Evolutionary conservation across 129 eudicot genomes (phyloP).

Genomic region (Arctium lappa): DNA sequence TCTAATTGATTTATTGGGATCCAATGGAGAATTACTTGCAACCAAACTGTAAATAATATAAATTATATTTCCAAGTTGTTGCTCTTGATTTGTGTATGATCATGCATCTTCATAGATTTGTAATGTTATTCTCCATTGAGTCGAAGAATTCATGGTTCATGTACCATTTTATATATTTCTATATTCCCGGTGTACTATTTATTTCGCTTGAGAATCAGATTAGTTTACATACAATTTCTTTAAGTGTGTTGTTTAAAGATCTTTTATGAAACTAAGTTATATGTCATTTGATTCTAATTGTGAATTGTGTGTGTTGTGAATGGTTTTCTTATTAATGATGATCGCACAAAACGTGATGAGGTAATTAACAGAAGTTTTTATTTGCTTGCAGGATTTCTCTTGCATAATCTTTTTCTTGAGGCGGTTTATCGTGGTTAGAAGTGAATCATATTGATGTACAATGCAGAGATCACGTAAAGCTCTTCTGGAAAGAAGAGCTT

Average conservation of each 20-base stretch:
- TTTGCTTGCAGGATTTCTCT: constrained; percentile 29
- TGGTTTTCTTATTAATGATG: background rate
- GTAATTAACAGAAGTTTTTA: background rate
- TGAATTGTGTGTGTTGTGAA: background rate
- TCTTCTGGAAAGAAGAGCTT: constrained; percentile 90
- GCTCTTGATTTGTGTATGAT: constrained; percentile 10
- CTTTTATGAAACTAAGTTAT: background rate
- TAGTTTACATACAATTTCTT: background rate
- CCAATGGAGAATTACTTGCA: constrained; percentile 26
- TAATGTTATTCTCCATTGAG: background rate
- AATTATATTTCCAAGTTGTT: background rate
- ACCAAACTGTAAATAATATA: constrained; percentile 17
- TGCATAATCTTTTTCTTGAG: constrained; percentile 11
- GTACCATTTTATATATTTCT: constrained; percentile 11
- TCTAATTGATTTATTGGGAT: constrained; percentile 16
- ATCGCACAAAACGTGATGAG: background rate
- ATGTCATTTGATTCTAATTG: background rate
- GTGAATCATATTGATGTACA: constrained; percentile 69
- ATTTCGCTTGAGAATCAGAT: constrained; percentile 8
- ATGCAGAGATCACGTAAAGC: constrained; percentile 97
- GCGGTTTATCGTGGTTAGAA: constrained; percentile 10
- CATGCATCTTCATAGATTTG: background rate
- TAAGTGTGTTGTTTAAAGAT: background rate
- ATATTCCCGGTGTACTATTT: background rate
- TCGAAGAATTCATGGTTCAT: background rate